These are phyloP conservation scores for Gentiana straminea DNA, from an alignment of 257 asterid species.

Conservation along the genomic window DNA sequence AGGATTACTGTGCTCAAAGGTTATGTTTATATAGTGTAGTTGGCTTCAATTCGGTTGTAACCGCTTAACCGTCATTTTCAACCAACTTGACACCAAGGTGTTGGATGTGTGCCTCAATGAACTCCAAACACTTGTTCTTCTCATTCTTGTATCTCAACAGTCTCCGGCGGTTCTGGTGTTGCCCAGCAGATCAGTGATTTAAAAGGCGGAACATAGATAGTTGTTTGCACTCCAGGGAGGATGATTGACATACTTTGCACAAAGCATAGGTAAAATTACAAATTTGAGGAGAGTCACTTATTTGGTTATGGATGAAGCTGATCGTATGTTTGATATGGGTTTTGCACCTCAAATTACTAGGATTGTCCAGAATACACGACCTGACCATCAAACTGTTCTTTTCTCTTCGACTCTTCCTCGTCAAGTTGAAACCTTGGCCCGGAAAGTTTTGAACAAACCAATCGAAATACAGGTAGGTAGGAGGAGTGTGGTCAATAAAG, in stretches of 20 bases:
- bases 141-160: no score
- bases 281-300: slow-evolving; percentile 80
- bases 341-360: slow-evolving; percentile 88
- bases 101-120: no score
- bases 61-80: no score
- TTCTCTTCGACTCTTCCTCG: slow-evolving; percentile 92
- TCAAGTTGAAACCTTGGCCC: slow-evolving; percentile 76
- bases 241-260: slow-evolving; percentile 87
- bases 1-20: no score
- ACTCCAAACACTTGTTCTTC: no score
- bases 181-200: slow-evolving; percentile 86
- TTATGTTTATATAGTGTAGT: no score
- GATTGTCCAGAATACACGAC: slow-evolving; percentile 74
- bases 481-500: slow-evolving; percentile 88
- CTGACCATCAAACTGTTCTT: slow-evolving; percentile 81
- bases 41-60: no score
- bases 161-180: slow-evolving; percentile 86
- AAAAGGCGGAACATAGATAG: slow-evolving; percentile 84
- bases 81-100: no score
- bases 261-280: slow-evolving; percentile 73
- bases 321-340: slow-evolving; percentile 93
- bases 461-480: slow-evolving; percentile 85
- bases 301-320: slow-evolving; percentile 92
- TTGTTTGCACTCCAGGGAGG: slow-evolving; percentile 88
- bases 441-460: slow-evolving; percentile 76